Evolutionary conservation across 1,284 basidiomycete species (phyloP).

Genomic region (Peniophora sp.): DNA sequence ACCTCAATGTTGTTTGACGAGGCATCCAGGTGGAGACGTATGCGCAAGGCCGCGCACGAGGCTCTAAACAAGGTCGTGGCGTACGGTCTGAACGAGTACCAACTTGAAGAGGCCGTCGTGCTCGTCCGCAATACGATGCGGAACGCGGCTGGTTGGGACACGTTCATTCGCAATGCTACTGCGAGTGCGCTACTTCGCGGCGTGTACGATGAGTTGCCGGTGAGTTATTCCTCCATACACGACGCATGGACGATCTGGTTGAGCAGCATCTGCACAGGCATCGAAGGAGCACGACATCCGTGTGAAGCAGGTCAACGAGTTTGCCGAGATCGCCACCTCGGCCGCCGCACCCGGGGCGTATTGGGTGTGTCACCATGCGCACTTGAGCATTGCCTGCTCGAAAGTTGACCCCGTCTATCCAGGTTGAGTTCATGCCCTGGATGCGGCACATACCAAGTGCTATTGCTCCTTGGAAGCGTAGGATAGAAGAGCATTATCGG

Average conservation of each 20-base stretch:
- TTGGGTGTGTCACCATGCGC: no score
- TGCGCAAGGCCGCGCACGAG: conserved; percentile 12
- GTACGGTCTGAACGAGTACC: conserved; percentile 5
- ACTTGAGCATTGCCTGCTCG: no score
- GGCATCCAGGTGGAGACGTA: conserved; percentile 9
- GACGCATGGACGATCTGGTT: not conserved
- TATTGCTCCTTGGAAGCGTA: no score
- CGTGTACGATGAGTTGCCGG: conserved; percentile 5
- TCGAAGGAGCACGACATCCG: no score
- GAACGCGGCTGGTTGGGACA: conserved; percentile 8
- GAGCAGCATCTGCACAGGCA: no score
- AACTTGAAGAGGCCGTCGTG: conserved; percentile 8
- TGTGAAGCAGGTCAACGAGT: no score
- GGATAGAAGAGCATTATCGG: no score
- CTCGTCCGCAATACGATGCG: conserved; percentile 6
- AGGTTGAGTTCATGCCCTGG: no score
- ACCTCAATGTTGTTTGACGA: not conserved
- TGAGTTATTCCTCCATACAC: not conserved
- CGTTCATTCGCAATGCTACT: conserved; percentile 7
- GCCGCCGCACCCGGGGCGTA: no score
- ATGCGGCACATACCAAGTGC: no score
- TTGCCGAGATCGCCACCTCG: no score
- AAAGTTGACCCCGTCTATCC: no score
- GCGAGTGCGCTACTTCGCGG: conserved; percentile 7
- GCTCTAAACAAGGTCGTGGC: conserved; percentile 9